phyloP scores from a whole-genome alignment of 2,329 filamentous ascomycete species.

The Trichoderma atrobrunneum region DNA sequence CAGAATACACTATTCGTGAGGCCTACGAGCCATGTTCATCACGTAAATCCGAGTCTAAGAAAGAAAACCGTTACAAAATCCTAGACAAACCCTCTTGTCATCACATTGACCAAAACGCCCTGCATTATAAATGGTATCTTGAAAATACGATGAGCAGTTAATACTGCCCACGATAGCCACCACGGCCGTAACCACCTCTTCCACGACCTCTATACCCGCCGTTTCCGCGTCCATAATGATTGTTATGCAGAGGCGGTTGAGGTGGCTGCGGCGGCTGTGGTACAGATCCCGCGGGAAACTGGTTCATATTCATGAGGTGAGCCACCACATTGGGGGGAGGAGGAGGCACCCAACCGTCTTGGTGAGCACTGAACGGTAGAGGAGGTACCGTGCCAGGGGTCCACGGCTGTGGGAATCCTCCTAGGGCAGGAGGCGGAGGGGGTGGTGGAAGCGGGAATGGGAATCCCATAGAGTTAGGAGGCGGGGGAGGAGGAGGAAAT shows the following conservation, averaged over 20 bases:
- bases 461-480: background rate
- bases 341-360: slow-evolving; percentile 7
- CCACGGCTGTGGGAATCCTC: slow-evolving; percentile 19
- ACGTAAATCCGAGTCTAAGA: background rate
- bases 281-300: slow-evolving; percentile 1
- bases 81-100: background rate
- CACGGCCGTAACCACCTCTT: slow-evolving; percentile 34
- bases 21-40: background rate
- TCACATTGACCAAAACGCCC: background rate
- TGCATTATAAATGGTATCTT: background rate
- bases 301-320: slow-evolving; percentile 26
- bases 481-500: background rate
- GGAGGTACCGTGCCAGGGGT: slow-evolving; percentile 35
- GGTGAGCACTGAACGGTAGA: slow-evolving; percentile 30
- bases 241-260: slow-evolving; percentile 24
- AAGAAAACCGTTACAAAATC: background rate
- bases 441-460: slow-evolving; percentile 7
- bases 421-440: slow-evolving; percentile 15
- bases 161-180: slow-evolving; percentile 26
- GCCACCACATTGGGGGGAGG: slow-evolving; percentile 21
- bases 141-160: background rate
- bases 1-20: background rate
- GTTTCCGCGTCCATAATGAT: slow-evolving; percentile 26
- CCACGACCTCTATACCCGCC: slow-evolving; percentile 31
- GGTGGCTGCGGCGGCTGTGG: slow-evolving; percentile 18